Evolutionary conservation across 2,329 filamentous ascomycete genomes (phyloP), one percentile per base, ranked within the genome.

Genomic region (Ophiocordyceps unilateralis): DNA sequence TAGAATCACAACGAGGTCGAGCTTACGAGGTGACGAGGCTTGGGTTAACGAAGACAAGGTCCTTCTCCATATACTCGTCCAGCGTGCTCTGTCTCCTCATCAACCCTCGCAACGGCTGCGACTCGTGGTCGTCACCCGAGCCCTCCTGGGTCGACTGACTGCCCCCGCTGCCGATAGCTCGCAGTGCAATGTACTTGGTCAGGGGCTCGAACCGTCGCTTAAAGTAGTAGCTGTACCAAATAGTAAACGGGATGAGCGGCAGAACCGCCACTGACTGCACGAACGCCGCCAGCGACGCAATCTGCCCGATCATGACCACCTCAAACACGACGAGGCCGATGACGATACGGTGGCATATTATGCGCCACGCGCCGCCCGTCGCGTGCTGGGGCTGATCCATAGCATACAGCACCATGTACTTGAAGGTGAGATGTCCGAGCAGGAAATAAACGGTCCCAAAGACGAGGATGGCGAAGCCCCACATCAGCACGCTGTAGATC

Each of bases 311-410:
- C 72, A 94, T 91, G 40, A 91, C 86, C 20, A 93, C 63, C 59
- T 98, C 87, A 55, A 95, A 95, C 37, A 96, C 76, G 3, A 93
- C 64, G 10, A 95, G 64, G 1, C 91, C 91, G 21, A 95, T 67
- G 44, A 96, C 76, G 46, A 95, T 74, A 30, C 91, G 83, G 55
- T 91, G 86, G 62, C 87, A 94, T 48, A 98, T 94, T 73, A 98
- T 93, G 41, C 83, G 81, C 91, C 91, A 98, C 5, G 88, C 87
- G 47, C 82, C 79, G 19, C 93, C 93, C 0, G 89, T 96, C 15
- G 87, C 86, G 57, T 94, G 87, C 55, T 93, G 86, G 15, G 86
- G 83, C 58, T 96, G 89, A 53, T 96, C 88, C 91, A 98, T 98
- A 26, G 91, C 87, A 59, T 98, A 98, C 5, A 98, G 70, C 5